Evolutionary conservation across 1,284 basidiomycete species (phyloP), one percentile per base, ranked within the genome.

Genomic region (Acaromyces ingoldii): DNA sequence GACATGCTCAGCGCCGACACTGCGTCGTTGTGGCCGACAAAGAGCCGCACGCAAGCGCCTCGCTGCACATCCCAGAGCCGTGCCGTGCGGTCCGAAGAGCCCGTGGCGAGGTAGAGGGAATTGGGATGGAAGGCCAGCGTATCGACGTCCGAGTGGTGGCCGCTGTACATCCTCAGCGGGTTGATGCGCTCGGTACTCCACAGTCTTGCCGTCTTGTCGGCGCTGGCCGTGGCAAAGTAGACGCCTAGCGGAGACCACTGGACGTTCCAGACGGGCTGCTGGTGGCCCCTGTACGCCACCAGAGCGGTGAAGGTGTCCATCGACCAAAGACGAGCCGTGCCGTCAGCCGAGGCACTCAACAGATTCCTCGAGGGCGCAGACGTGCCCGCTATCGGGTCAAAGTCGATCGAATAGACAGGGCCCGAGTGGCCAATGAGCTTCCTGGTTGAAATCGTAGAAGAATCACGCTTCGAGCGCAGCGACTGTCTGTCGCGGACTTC

Each of bases 31-130:
- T 98, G 95, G 0, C 93, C 95, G 29, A 95, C 84, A 77, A 98
- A 98, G 19, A 98, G 87, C 9, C 95, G 85, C 3, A 98, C 85
- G 75, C 91, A 95, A 2, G 85, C 82, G 4, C 95, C 95, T 28
- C 87, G 84, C 70, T 98, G 95, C n/a, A 96, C 89, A 73, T 99
- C 95, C 95, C 95, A 99, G 33, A 99, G 77, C 39, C 95, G 84
- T 58, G 91, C 90, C 4, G 92, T 92, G 81, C 89, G 87, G 76
- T 99, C 95, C 62, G 87, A 91, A 0, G 92, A 97, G 3, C 91
- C 95, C 0, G 95, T 98, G 1, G 91, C 93, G 19, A 99, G 83
- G 77, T 98, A 99, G 28, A 99, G 78, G 22, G 91, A 92, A 75
- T 99, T 99, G 0, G 93, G 92, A 76, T 99, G 95, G 79, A 98